Evolutionary conservation across 208 protist genomes (phyloP).

Genomic region (Naegleria fowleri): DNA sequence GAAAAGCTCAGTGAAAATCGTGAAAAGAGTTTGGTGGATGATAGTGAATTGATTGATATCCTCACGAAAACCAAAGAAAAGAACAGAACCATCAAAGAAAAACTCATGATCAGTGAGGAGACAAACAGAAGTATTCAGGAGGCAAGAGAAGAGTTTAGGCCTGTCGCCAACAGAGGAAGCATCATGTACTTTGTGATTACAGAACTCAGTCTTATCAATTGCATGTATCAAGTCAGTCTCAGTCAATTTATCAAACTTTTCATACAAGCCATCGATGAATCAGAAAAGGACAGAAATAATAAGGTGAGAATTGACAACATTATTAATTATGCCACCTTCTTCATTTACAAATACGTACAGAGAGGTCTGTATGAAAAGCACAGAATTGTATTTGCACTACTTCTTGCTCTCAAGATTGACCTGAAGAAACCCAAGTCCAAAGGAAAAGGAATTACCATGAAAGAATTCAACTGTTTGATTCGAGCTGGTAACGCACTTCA

Average conservation of each 20-base stretch:
- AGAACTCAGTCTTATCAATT: conserved; percentile 63
- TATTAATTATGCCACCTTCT: conserved; percentile 58
- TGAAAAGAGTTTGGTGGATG: conserved; percentile 63
- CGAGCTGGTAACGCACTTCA: conserved; percentile 57
- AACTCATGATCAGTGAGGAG: conserved; percentile 49
- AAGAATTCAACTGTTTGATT: conserved; percentile 50
- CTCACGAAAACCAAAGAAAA: conserved; percentile 61
- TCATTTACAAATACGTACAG: conserved; percentile 53
- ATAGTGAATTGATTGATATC: conserved; percentile 61
- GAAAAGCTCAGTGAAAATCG: conserved; percentile 43
- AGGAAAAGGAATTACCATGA: conserved; percentile 37
- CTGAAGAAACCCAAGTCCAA: conserved; percentile 18
- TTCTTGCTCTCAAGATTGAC: conserved; percentile 65
- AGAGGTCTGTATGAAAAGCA: conserved; percentile 64
- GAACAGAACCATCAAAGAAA: conserved; percentile 54
- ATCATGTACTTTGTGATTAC: conserved; percentile 75
- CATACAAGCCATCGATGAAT: conserved; percentile 52
- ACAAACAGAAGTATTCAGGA: conserved; percentile 61
- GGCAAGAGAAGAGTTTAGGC: conserved; percentile 65
- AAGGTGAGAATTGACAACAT: conserved; percentile 64
- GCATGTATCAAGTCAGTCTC: conserved; percentile 76
- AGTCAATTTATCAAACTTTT: conserved; percentile 66
- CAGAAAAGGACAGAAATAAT: conserved; percentile 47
- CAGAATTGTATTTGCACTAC: conserved; percentile 63
- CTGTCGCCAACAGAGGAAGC: conserved; percentile 64